A percentile compares a stretch with the other conserved stretches of the same genome.
Evolutionary conservation across 306 rosid species (phyloP).

Genomic region (Quercus ilex): DNA sequence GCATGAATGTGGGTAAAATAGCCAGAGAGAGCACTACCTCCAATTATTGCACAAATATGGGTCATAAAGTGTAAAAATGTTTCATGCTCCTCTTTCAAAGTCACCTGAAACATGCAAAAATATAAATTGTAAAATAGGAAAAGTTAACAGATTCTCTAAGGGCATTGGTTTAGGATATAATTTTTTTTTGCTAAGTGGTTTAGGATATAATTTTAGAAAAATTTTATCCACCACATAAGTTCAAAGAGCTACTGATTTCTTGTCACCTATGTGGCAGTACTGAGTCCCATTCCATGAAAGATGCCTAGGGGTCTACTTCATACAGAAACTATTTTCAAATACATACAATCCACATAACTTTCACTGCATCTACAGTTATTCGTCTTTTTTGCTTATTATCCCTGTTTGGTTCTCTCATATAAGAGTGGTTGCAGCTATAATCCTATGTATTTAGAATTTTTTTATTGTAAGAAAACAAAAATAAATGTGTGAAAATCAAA

Average conservation of each 20-base stretch:
- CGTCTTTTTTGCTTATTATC: not conserved
- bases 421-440: not conserved
- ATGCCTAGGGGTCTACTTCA: not conserved
- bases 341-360: not conserved
- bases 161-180: too few relatives aligned
- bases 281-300: not conserved
- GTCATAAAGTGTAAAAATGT: constrained; percentile 87
- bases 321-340: not conserved
- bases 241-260: not conserved
- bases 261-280: not conserved
- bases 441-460: not conserved
- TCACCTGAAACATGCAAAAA: constrained; percentile 61
- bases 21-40: constrained; percentile 51
- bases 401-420: not conserved
- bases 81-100: constrained; percentile 63
- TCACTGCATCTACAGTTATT: not conserved
- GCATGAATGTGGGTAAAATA: not conserved
- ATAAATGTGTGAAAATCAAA: not conserved
- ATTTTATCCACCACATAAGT: not conserved
- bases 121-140: not conserved
- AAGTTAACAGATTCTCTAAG: too few relatives aligned
- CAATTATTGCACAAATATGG: constrained; percentile 77
- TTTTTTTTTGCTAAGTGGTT: too few relatives aligned
- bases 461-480: not conserved
- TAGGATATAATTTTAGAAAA: too few relatives aligned